phyloP scores from a whole-genome alignment of 441 rosid species.

The Gossypium lobatum region DNA sequence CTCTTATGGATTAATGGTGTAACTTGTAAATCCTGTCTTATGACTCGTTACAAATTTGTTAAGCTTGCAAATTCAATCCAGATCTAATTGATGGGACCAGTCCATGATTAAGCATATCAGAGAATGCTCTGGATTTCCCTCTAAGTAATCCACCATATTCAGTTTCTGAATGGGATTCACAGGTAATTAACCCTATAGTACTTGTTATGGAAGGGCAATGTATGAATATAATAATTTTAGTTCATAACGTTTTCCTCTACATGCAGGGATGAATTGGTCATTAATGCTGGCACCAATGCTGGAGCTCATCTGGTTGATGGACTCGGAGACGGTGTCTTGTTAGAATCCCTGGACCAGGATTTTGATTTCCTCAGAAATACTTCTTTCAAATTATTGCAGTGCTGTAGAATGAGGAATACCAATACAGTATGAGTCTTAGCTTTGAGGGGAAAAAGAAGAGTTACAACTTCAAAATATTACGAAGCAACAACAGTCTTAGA shows the following conservation, averaged over 20 bases:
- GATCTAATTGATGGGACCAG: background rate
- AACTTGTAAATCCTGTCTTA: background rate
- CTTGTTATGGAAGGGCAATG: conserved; percentile 2
- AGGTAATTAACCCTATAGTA: conserved; percentile 39
- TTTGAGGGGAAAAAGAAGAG: background rate
- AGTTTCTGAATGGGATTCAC: conserved; percentile 63
- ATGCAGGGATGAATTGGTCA: conserved; percentile 87
- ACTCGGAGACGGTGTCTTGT: conserved; percentile 79
- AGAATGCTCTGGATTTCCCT: conserved; percentile 58
- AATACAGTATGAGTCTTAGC: conserved; percentile 59
- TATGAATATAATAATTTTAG: background rate
- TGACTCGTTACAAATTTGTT: background rate
- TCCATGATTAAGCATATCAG: conserved; percentile 16
- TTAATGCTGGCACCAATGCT: conserved; percentile 51
- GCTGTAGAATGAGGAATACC: conserved; percentile 97
- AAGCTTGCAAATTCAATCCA: background rate
- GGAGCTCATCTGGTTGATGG: conserved; percentile 59
- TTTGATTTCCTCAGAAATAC: conserved; percentile 80
- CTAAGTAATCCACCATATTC: conserved; percentile 77
- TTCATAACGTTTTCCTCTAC: conserved; percentile 14
- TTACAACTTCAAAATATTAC: background rate
- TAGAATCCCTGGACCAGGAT: conserved; percentile 84
- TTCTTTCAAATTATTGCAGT: conserved; percentile 88
- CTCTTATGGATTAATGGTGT: background rate
- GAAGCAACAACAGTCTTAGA: background rate